Evolutionary conservation across 2,329 filamentous ascomycete species (phyloP), one percentile per base, ranked within the genome.

Genomic region (Fusarium palustre): DNA sequence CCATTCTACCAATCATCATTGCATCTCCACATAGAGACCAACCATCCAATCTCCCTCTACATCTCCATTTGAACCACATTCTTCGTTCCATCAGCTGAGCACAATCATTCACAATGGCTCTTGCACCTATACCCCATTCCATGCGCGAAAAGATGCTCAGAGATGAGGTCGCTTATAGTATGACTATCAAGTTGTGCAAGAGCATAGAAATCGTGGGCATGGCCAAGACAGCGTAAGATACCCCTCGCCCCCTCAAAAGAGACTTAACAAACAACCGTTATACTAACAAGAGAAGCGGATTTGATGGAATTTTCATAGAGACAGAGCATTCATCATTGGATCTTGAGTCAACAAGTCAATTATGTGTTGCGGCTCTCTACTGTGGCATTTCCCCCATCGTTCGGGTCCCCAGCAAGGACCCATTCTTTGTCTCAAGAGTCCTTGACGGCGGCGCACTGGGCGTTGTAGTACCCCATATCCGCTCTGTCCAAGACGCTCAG

Each of bases 271-370:
- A 25, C 4, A 25, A 25, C 24, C 7, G 24, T 4, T 25, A 25
- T 25, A 25, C 7, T 25, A 25, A 25, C 24, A 4, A 7, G 24
- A 25, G 7, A 4, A 25, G 24, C 24, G 24, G 4, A 4, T 25
- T 25, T 7, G 24, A 25, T 41, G 70, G 76, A 1, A 63, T 81
- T 0, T 78, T 81, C 64, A 79, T 82, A 31, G 80, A 82, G 18
- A 72, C 79, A 22, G 79, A 81, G 57, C 79, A 81, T 47, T 77
- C 78, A 3, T 72, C 74, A 1, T 66, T 81, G 3, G 77, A 79
- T 2, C 66, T 80, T 4, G 72, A 76, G 48, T 73, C 79, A 6
- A 76, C 76, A 7, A 75, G 72, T 43, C 74, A 76, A 30, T 66
- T 79, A 10, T 80, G 77, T 54, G 72, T 72, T 8, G 71, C 76